A percentile compares a stretch with the other conserved stretches of the same genome.
These are phyloP conservation scores for Paramarasmius palmivorus DNA, from an alignment of 1,284 basidiomycete genomes.

Conservation along the genomic window DNA sequence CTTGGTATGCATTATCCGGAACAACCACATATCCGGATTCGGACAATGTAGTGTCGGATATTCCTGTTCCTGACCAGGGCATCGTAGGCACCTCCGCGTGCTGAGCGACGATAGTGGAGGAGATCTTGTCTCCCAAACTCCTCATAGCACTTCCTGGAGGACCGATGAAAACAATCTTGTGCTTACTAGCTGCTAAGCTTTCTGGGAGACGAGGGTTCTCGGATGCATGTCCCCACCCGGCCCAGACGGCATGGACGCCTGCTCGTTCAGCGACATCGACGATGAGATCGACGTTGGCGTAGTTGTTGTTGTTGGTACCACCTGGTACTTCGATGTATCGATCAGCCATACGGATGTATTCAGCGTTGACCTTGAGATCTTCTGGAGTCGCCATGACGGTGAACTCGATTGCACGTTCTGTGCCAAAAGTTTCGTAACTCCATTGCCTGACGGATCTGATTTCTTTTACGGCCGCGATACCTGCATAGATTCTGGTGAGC, in stretches of 20 bases:
- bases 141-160: slow-evolving; percentile 99
- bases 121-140: slow-evolving; percentile 99
- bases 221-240: slow-evolving; percentile 99
- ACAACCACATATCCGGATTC: slow-evolving; percentile 93
- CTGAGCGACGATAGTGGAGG: slow-evolving; percentile 98
- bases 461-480: slow-evolving; percentile 99
- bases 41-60: slow-evolving; percentile 86
- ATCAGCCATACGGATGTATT: slow-evolving; percentile 99
- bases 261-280: slow-evolving; percentile 97
- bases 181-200: slow-evolving; percentile 85
- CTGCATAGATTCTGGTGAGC: slow-evolving; percentile 39
- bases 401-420: slow-evolving; percentile 95
- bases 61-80: slow-evolving; percentile 98
- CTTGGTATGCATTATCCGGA: slow-evolving; percentile 86
- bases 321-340: slow-evolving; percentile 99
- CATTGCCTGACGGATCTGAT: slow-evolving; percentile 99
- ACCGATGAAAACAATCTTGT: slow-evolving; percentile 99
- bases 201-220: slow-evolving; percentile 99
- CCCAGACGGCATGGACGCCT: slow-evolving; percentile 99
- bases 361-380: slow-evolving; percentile 97
- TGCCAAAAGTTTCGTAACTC: slow-evolving; percentile 99
- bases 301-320: slow-evolving; percentile 99
- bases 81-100: slow-evolving; percentile 97
- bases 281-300: slow-evolving; percentile 99
- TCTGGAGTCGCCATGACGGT: slow-evolving; percentile 99